Conservation (phyloP, 768 basidiomycete species). For the Russula foetens region DNA sequence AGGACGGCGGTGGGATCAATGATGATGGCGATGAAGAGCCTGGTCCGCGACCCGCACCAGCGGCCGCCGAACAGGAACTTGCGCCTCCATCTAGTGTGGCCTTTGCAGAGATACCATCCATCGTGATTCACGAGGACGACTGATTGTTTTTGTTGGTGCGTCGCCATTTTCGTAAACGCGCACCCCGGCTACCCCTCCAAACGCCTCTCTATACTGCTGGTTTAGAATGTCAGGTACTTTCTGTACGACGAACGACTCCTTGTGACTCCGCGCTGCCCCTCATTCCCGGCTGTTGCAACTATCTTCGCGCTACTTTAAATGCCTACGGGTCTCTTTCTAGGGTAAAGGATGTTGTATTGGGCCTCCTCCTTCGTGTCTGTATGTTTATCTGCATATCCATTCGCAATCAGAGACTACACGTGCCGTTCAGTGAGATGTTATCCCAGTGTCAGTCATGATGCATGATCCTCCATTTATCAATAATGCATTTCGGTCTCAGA, state of each 20-base stretch:
- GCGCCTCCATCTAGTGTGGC: slow-evolving; percentile 12
- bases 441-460: too few species aligned
- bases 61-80: not conserved
- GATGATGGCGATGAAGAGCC: slow-evolving; percentile 16
- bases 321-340: too few species aligned
- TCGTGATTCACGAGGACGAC: slow-evolving; percentile 47
- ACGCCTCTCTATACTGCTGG: not conserved
- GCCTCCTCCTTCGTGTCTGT: too few species aligned
- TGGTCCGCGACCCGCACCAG: slow-evolving; percentile 20
- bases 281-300: too few species aligned
- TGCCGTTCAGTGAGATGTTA: too few species aligned
- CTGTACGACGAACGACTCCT: not conserved
- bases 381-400: too few species aligned
- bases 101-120: slow-evolving; percentile 31
- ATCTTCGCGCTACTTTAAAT: too few species aligned
- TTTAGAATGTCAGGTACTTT: too few species aligned
- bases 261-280: not conserved
- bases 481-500: too few species aligned
- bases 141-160: slow-evolving; percentile 21
- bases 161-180: not conserved
- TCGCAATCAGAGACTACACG: too few species aligned
- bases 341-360: too few species aligned
- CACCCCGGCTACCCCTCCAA: not conserved
- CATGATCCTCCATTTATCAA: too few species aligned
- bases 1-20: slow-evolving; percentile 15